Base-by-base conservation (phyloP, 2,329 filamentous ascomycete genomes). In the Grosmannia huntii region DNA sequence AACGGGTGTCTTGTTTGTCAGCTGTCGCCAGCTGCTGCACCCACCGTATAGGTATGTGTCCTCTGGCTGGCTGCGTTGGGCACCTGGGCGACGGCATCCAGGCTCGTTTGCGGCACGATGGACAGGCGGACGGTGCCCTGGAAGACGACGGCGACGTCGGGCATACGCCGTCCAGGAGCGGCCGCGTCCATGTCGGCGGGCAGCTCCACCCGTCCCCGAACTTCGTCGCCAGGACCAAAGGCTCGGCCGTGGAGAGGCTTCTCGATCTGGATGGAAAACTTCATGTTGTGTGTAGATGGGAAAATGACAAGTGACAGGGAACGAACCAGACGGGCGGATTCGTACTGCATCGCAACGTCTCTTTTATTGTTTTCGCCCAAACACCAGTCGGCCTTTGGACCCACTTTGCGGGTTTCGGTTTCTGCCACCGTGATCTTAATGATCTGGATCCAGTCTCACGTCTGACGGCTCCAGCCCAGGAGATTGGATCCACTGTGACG, bases 131-230 rank as follows among this genome's bases (percentile, higher is more conserved):
- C 16, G n/a, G 21, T 54, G 36, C 52, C 52, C 23, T 54, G 33
- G 52, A 54, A 54, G 52, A 54, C 52, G 23, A 54, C 21, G 12
- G 33, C 25, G 23, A 54, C 31, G 19, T 54, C 52, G 5, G 23
- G 23, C 25, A 27, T 6, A 9, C 48, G 23, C 16, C 12, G 12
- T 11, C 14, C 36, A 16, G 36, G 12, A 14, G 36, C 36, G 36
- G 36, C 36, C 5, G 36, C 12, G 23, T 23, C 21, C 25, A 28
- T 16, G 23, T 27, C 48, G 48, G 23, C 48, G 5, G 59, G 50
- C 31, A 60, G 50, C 23, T 57, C 53, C 25, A 60, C 59, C 1
- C n/a, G 44, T 11, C 59, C 59, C 12, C 36, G 16, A 23, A 60
- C 57, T 16, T 31, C 28, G 19, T 60, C 59, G 4, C 36, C 33